Evolutionary conservation across 257 asterid genomes (phyloP).

Genomic region (Oldenlandia corymbosa): DNA sequence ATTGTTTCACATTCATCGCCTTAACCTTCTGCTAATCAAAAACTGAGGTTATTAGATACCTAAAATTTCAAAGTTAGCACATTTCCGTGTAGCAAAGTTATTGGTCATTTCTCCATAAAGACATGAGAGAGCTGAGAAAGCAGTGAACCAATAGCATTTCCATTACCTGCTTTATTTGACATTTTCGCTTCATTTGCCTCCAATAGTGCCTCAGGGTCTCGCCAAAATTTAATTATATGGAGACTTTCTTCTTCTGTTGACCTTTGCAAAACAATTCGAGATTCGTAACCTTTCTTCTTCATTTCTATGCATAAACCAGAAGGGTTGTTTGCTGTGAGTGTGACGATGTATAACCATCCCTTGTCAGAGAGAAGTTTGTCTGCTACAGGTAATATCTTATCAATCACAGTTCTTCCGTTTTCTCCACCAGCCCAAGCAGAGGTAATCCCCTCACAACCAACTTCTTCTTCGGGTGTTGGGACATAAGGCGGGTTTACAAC

Average conservation of each 20-base stretch:
- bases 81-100: no score
- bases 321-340: conserved; percentile 66
- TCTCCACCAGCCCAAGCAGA: conserved; percentile 97
- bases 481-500: conserved; percentile 98
- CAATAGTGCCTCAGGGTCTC: conserved; percentile 41
- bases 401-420: conserved; percentile 74
- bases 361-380: conserved; percentile 69
- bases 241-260: conserved; percentile 96
- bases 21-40: no score
- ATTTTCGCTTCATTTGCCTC: conserved; percentile 38
- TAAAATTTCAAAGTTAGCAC: no score
- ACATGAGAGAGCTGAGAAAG: conserved; percentile 31
- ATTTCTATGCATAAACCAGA: conserved; percentile 62
- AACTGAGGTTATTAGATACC: no score
- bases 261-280: conserved; percentile 70
- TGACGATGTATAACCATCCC: conserved; percentile 86
- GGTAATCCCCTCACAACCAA: conserved; percentile 70
- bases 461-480: conserved; percentile 96
- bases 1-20: no score
- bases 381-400: conserved; percentile 78
- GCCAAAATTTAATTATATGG: conserved; percentile 80
- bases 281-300: conserved; percentile 81
- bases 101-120: conserved; percentile 25
- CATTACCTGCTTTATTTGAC: conserved; percentile 22
- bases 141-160: conserved; percentile 18